Evolutionary conservation across 192 early-diverging fungal genomes (phyloP), one percentile per base, ranked within the genome.

Genomic region (Kappamyces sp.): DNA sequence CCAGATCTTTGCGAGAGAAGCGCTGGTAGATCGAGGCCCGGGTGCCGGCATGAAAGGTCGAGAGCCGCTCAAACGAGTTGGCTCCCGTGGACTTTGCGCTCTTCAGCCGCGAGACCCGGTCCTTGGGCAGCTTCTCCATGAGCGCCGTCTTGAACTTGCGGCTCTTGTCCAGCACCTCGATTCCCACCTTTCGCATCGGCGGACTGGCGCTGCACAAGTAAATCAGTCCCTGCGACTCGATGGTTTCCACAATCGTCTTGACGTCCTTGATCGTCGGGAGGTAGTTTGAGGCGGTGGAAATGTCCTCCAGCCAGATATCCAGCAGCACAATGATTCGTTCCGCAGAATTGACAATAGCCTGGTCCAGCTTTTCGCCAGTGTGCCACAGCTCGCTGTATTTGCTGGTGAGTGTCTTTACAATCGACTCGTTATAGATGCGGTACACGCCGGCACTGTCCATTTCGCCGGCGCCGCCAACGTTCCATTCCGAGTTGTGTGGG

Each of bases 151-250:
- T 81, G 12, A 89, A 70, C 14, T 73, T 51, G 5, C 74, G 67
- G 2, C 75, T 74, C 7, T 78, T 46, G 36, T 77, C 66, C 29
- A 91, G 51, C 9, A 89, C 73, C 11, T 76, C 61, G 14, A 88
- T 72, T 11, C 83, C 89, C 11, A 71, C 67, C 15, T 74, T 64
- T 32, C 89, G 81, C 15, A 89, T 76, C 1, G 60, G 41, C 34
- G 78, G 67, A 4, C 70, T 69, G 14, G 68, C 72, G 30, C 74
- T 83, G 48, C 78, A 86, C 33, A 94, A 64, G 49, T 84, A 88
- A 4, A 89, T 62, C 14, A 94, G 61, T 0, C 90, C 91, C 31
- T 79, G 76, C 6, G 75, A 75, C 65, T 94, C 91, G 6, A 87
- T 82, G 43, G 84, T 84, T 49, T 85, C 81, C 11, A 93, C 64